Percentiles rank a stretch among this genome's conserved stretches.
Conservation (phyloP, 164 flowering plant species). For the Vitis rotundifolia region DNA sequence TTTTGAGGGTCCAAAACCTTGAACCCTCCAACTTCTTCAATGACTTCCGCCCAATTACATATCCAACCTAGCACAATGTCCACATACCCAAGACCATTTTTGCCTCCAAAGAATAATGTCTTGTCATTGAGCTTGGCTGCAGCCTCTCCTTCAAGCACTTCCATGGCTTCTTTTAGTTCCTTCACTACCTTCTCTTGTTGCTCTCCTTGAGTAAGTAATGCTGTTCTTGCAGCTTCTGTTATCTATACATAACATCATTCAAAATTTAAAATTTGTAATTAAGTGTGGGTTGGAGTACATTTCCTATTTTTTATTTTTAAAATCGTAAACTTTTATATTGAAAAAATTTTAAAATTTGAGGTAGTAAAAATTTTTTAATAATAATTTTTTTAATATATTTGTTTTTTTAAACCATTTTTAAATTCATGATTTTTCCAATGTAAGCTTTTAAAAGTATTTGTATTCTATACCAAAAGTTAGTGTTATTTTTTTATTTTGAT, state of each 20-base stretch:
- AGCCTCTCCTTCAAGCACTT: conserved; percentile 4
- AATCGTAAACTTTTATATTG: not conserved
- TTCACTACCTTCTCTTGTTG: not conserved
- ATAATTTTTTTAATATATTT: too few relatives aligned
- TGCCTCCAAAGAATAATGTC: conserved; percentile 10
- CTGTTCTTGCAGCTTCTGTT: not conserved
- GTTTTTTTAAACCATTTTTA: not conserved
- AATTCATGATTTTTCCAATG: not conserved
- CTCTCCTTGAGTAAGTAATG: not conserved
- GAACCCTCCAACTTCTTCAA: not conserved
- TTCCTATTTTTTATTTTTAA: not conserved
- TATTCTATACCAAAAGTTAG: too few relatives aligned
- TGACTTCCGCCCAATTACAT: not conserved
- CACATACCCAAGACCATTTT: not conserved
- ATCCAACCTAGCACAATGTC: conserved; percentile 10
- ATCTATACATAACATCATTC: not conserved
- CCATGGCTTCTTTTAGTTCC: conserved; percentile 5
- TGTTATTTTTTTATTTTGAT: too few relatives aligned
- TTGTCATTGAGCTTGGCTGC: not conserved
- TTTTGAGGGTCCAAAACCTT: conserved; percentile 1
- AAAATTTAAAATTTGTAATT: too few relatives aligned
- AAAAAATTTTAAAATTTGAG: too few relatives aligned
- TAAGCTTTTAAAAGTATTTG: too few relatives aligned
- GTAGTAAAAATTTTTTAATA: too few relatives aligned
- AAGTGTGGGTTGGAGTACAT: too few relatives aligned